Percentiles rank a stretch among this genome's conserved stretches.
These are phyloP conservation scores for Leccinellum rugosiceps DNA, from an alignment of 768 basidiomycete species.

Conservation along the genomic window DNA sequence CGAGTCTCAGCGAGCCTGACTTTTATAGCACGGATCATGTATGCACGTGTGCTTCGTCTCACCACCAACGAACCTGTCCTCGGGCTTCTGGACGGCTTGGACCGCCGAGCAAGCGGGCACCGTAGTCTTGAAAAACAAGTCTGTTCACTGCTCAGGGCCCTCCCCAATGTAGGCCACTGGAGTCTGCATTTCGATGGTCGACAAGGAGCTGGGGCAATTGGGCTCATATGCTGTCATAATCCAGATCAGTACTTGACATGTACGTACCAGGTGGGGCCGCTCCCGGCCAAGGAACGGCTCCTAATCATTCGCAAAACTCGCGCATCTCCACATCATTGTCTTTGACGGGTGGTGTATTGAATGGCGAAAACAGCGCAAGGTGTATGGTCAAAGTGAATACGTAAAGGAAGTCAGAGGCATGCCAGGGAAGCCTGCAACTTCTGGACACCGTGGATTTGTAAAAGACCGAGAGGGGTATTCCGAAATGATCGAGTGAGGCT, in stretches of 20 bases:
- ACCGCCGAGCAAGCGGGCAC: neutral
- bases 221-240: neutral
- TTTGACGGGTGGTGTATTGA: neutral
- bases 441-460: conserved; percentile 8
- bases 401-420: conserved; percentile 2
- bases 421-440: neutral
- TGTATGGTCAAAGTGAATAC: neutral
- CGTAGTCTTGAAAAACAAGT: neutral
- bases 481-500: conserved; percentile 21
- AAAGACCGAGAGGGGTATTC: conserved; percentile 24
- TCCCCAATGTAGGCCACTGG: neutral
- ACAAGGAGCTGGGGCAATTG: neutral
- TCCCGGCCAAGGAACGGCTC: neutral
- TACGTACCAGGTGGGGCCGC: neutral
- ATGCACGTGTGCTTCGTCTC: neutral
- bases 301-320: neutral
- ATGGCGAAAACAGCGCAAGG: conserved; percentile 21
- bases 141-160: neutral
- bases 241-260: neutral
- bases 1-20: neutral
- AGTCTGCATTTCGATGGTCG: neutral
- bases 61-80: neutral
- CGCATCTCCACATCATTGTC: neutral
- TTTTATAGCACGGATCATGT: neutral
- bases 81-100: neutral